Conservation (phyloP, 2,329 filamentous ascomycete species). For the Colletotrichum sidae region DNA sequence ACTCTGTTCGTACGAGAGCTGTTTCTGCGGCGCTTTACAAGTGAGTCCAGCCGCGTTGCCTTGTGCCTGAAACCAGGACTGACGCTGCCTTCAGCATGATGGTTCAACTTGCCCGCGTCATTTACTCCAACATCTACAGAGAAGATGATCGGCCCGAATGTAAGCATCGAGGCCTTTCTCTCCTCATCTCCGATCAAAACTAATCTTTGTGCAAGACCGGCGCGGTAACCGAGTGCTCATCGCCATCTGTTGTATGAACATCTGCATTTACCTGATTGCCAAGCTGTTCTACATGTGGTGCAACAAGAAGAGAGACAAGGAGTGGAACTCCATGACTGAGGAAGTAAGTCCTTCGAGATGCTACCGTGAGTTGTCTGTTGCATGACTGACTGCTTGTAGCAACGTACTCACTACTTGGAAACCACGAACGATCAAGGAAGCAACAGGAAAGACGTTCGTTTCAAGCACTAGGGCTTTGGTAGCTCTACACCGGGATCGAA, state of each 20-base stretch:
- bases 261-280: conserved; percentile 54
- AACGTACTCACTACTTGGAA: conserved; percentile 29
- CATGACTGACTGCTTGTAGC: conserved; percentile 6
- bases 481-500: too few species aligned
- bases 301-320: conserved; percentile 58
- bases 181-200: neutral
- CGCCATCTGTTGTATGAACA: conserved; percentile 39
- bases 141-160: conserved; percentile 57
- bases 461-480: conserved; percentile 17
- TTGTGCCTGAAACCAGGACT: conserved; percentile 38
- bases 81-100: conserved; percentile 46
- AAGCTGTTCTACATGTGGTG: conserved; percentile 65
- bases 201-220: conserved; percentile 9
- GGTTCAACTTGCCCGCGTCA: conserved; percentile 59
- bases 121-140: conserved; percentile 60
- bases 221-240: conserved; percentile 39
- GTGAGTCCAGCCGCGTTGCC: neutral
- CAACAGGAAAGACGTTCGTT: conserved; percentile 33
- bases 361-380: too few species aligned
- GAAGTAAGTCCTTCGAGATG: conserved; percentile 40
- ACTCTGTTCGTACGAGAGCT: conserved; percentile 70
- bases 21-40: conserved; percentile 74
- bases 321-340: conserved; percentile 61
- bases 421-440: conserved; percentile 37
- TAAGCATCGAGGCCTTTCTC: neutral